Base-by-base conservation (phyloP, 2,329 filamentous ascomycete genomes). In the Fusarium haematococcum region DNA sequence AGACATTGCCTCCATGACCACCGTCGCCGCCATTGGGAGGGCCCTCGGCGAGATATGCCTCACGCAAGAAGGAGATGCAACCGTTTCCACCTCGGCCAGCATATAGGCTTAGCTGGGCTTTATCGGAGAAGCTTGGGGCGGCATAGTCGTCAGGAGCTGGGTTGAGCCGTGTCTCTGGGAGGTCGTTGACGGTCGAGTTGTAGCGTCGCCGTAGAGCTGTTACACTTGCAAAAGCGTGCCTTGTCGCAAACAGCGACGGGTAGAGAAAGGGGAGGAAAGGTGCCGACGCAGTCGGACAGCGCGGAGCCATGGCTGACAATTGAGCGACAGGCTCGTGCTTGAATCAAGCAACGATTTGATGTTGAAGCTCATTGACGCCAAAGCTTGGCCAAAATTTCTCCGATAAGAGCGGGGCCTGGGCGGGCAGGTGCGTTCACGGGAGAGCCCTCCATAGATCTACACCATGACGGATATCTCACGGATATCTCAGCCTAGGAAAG, bases 1-100 rank as follows among this genome's bases (percentile, higher is more conserved):
- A 98, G 75, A 99, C 88, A 78, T 93, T 97, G 43, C 97, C 97
- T 71, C 97, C 97, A 65, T 91, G 93, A 6, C 97, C 97, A 48
- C 97, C 97, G 80, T 99, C 95, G 69, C 97, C 97, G 58, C 97
- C 97, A 82, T 99, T 98, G 11, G 97, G 91, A 13, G 97, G 97
- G 0, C 97, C 97, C 74, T 97, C 92, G 52, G 92, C 90, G 33
- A 98, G 88, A 83, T 94, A 98, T 73, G 96, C 96, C 79, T 99
- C 97, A 23, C 96, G 92, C 50, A 97, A 85, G 81, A 98, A 99
- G 0, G 97, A 97, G 60, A 98, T 94, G 80, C 97, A 99, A 73
- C 97, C 97, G 80, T 97, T 92, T 10, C 97, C 97, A 30, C 97
- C 97, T 3, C 87, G 85, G 10, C 97, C 97, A 20, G 95, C 93